Evolutionary conservation across 2,329 filamentous ascomycete species (phyloP), one percentile per base, ranked within the genome.

Genomic region (Talaromyces marneffei): DNA sequence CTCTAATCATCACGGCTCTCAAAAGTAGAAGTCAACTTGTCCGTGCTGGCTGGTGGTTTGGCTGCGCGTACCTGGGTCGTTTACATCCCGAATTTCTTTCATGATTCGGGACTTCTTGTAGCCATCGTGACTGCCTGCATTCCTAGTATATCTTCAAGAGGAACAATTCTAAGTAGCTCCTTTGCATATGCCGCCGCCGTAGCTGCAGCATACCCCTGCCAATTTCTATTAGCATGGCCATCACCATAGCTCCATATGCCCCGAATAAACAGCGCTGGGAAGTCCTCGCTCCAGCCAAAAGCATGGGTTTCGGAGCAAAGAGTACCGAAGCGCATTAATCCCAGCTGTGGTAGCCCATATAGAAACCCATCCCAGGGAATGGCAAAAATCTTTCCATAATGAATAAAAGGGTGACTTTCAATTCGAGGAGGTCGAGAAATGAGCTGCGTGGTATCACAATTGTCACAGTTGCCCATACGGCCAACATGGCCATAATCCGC

Each of bases 191-290:
- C 60, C 6, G 64, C 65, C n/a, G 63, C 59, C 2, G 39, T 42
- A 2, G 31, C 37, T 12, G 64, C 64, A 6, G 64, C 63, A 53
- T 63, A 52, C 33, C 46, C 14, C n/a, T 58, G 58, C 64, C 64
- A 65, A 25, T 5, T 14, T 14, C 62, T 25, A 20, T 62, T 59
- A 39, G 63, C 59, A 42, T 65, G 63, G 1, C 53, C 55, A 52
- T 65, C 61, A 12, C 40, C 57, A 44, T 65, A 65, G 50, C 63
- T 35, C 25, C 48, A 63, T 9, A 65, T 65, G 1, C 61, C 63
- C 12, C 60, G 20, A 23, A 65, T 61, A 14, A 63, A 33, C 4
- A 65, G 23, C 44, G 37, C 61, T 4, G 63, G 53, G 12, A 59
- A 63, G n/a, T 29, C 12, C 16, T 63, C 58, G 25, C 46, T 59